phyloP scores from a whole-genome alignment of 2,329 filamentous ascomycete species.

The Alternaria panax region DNA sequence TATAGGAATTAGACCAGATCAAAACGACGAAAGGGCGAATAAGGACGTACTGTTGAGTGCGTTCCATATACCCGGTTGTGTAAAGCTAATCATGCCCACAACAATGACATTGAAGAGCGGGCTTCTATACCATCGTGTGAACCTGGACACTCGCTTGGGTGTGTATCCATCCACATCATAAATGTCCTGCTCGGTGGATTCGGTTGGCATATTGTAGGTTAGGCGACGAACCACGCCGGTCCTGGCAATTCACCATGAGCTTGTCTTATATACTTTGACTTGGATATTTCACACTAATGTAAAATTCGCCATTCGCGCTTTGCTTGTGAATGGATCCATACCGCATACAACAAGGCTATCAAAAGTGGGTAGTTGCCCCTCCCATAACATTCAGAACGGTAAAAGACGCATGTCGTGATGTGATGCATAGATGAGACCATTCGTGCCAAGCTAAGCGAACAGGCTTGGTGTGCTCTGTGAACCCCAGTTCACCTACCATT shows the following conservation, averaged over 20 bases:
- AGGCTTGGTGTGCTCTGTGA: background rate
- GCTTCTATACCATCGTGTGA: conserved; percentile 50
- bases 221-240: background rate
- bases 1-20: background rate
- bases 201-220: conserved; percentile 15
- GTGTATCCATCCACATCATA: conserved; percentile 11
- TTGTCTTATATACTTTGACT: background rate
- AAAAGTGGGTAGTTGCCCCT: background rate
- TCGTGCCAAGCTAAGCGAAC: background rate
- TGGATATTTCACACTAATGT: background rate
- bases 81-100: conserved; percentile 56
- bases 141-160: conserved; percentile 26
- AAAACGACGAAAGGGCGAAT: background rate
- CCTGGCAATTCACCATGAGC: background rate
- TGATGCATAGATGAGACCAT: conserved; percentile 17
- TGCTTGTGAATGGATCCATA: background rate
- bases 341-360: background rate
- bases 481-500: background rate
- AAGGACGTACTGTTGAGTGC: conserved; percentile 49
- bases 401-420: conserved; percentile 19
- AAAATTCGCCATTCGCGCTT: conserved; percentile 1
- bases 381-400: background rate
- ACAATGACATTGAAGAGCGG: conserved; percentile 58
- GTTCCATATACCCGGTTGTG: conserved; percentile 59
- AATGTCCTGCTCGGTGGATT: conserved; percentile 25